A percentile compares a stretch with the other conserved stretches of the same genome.
Conservation (phyloP, 2,329 filamentous ascomycete genomes). For the Fusarium sp. region DNA sequence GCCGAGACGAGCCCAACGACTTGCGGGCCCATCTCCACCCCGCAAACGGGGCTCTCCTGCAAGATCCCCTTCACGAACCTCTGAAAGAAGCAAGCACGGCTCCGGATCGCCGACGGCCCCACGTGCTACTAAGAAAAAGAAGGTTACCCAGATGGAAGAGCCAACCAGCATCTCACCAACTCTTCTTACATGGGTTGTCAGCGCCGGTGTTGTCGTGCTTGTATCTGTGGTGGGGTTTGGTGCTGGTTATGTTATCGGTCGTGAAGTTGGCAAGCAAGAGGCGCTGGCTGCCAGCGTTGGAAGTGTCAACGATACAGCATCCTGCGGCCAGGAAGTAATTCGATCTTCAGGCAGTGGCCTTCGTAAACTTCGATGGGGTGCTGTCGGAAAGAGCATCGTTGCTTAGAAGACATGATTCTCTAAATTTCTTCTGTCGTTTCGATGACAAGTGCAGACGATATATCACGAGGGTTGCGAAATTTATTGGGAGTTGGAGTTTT, state of each 20-base stretch:
- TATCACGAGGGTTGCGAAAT: not conserved
- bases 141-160: conserved; percentile 52
- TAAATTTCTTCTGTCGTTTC: not conserved
- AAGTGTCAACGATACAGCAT: conserved; percentile 56
- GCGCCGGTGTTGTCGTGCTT: conserved; percentile 72
- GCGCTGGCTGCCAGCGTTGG: conserved; percentile 51
- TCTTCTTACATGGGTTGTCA: conserved; percentile 70
- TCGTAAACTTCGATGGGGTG: conserved; percentile 64
- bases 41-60: conserved; percentile 44
- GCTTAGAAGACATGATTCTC: conserved; percentile 46
- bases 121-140: conserved; percentile 69
- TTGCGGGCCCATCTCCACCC: conserved; percentile 34
- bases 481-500: not conserved
- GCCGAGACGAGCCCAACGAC: conserved; percentile 35
- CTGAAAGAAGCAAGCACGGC: conserved; percentile 62
- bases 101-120: conserved; percentile 52
- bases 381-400: conserved; percentile 60
- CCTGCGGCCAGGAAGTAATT: conserved; percentile 64
- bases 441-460: not conserved
- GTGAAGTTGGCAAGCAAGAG: conserved; percentile 72
- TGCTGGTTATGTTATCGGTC: conserved; percentile 73
- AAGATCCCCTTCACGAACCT: conserved; percentile 42
- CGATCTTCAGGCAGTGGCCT: conserved; percentile 61
- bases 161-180: conserved; percentile 65
- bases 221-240: conserved; percentile 75